Evolutionary conservation across 257 asterid species (phyloP).

Genomic region (Lycium ferocissimum): DNA sequence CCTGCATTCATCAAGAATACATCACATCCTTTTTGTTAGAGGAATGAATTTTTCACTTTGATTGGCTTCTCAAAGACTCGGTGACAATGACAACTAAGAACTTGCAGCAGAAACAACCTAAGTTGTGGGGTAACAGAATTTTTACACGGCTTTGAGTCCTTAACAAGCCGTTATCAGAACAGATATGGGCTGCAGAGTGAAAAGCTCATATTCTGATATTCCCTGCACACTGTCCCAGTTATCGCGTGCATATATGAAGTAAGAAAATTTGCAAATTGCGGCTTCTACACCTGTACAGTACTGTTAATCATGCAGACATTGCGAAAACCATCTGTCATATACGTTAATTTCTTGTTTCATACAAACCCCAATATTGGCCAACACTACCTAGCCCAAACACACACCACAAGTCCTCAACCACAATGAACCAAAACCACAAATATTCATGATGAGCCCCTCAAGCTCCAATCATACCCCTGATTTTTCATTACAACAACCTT

Average conservation of each 20-base stretch:
- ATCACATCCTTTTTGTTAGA: slow-evolving; percentile 23
- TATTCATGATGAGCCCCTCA: no score
- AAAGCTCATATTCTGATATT: background rate
- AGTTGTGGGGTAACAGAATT: slow-evolving; percentile 20
- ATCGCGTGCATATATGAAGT: background rate
- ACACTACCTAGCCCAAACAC: no score
- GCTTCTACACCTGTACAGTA: background rate
- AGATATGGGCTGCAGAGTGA: background rate
- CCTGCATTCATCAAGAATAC: slow-evolving; percentile 30
- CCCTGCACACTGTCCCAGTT: background rate
- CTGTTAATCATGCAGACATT: background rate
- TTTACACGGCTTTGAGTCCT: background rate
- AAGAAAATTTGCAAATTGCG: background rate
- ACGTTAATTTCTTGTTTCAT: background rate
- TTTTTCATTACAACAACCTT: no score
- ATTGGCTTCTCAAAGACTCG: slow-evolving; percentile 12
- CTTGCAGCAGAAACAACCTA: slow-evolving; percentile 17
- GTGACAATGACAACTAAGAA: slow-evolving; percentile 22
- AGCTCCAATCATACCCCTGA: no score
- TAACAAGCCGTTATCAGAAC: background rate
- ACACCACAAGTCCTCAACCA: no score
- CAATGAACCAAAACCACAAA: no score
- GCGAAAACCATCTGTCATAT: background rate
- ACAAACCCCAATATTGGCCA: no score
- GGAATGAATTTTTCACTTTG: slow-evolving; percentile 28